Evolutionary conservation across 805 yeast species (phyloP).

Genomic region (Diddensiella santjacobensis): DNA sequence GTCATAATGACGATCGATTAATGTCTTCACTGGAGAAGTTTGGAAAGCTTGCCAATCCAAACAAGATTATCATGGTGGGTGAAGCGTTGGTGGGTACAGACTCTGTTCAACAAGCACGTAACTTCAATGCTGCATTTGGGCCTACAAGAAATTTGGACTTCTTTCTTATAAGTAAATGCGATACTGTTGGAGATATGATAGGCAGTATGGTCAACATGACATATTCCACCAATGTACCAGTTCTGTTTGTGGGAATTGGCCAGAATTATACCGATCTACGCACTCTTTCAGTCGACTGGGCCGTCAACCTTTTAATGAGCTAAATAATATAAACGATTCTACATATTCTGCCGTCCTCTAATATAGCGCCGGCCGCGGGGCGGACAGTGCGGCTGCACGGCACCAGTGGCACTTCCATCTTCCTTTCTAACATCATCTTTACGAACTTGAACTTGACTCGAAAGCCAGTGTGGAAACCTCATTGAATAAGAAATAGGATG

Average conservation of each 20-base stretch:
- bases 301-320: conserved; percentile 77
- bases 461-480: too few relatives aligned
- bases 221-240: conserved; percentile 92
- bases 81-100: conserved; percentile 98
- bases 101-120: conserved; percentile 90
- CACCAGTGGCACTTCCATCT: neutral
- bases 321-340: conserved; percentile 30
- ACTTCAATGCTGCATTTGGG: conserved; percentile 92
- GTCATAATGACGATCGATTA: conserved; percentile 88
- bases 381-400: neutral
- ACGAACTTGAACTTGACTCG: too few relatives aligned
- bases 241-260: conserved; percentile 92
- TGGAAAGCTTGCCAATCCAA: conserved; percentile 93
- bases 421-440: neutral
- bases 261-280: conserved; percentile 94
- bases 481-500: conserved; percentile 1
- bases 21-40: conserved; percentile 95
- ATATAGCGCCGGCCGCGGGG: neutral
- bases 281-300: conserved; percentile 86
- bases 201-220: conserved; percentile 98
- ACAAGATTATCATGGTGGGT: conserved; percentile 97
- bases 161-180: conserved; percentile 90
- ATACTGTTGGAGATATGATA: conserved; percentile 93
- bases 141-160: conserved; percentile 76
- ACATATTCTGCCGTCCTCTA: neutral